These are phyloP conservation scores for Fistulinella prunicolor DNA, from an alignment of 768 basidiomycete species.

Conservation along the genomic window DNA sequence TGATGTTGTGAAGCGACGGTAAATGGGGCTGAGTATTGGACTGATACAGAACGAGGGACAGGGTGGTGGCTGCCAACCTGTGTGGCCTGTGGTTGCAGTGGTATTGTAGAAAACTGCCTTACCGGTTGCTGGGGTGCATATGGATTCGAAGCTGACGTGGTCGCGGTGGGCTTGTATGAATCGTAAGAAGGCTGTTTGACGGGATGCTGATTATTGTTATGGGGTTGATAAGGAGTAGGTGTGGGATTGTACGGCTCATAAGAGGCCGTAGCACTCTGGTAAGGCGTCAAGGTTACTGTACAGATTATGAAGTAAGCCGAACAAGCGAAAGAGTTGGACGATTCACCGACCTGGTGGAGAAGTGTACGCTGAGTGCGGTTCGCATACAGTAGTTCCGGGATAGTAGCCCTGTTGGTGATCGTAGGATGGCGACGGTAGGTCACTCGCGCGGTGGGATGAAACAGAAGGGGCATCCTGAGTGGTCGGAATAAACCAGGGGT, in stretches of 20 bases:
- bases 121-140: slow-evolving; percentile 18
- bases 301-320: slow-evolving; percentile 5
- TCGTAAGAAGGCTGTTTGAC: slow-evolving; percentile 27
- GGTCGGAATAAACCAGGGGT: slow-evolving; percentile 27
- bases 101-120: slow-evolving; percentile 8
- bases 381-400: slow-evolving; percentile 28
- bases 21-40: slow-evolving; percentile 21
- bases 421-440: slow-evolving; percentile 17
- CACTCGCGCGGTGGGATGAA: slow-evolving; percentile 14
- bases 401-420: slow-evolving; percentile 33
- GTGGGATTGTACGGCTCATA: slow-evolving; percentile 28
- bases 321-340: not conserved
- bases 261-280: slow-evolving; percentile 13
- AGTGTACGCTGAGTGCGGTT: slow-evolving; percentile 16
- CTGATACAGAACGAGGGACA: slow-evolving; percentile 23
- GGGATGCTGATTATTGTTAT: slow-evolving; percentile 13
- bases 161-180: slow-evolving; percentile 35
- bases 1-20: slow-evolving; percentile 11
- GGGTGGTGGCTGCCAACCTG: slow-evolving; percentile 35
- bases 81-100: slow-evolving; percentile 21
- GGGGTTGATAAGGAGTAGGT: slow-evolving; percentile 14
- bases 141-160: slow-evolving; percentile 16
- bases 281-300: slow-evolving; percentile 11
- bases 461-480: slow-evolving; percentile 12
- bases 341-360: slow-evolving; percentile 25